Evolutionary conservation across 108 stramenopile species (phyloP), one percentile per base, ranked within the genome.

Genomic region (Discostella stelligeroides): DNA sequence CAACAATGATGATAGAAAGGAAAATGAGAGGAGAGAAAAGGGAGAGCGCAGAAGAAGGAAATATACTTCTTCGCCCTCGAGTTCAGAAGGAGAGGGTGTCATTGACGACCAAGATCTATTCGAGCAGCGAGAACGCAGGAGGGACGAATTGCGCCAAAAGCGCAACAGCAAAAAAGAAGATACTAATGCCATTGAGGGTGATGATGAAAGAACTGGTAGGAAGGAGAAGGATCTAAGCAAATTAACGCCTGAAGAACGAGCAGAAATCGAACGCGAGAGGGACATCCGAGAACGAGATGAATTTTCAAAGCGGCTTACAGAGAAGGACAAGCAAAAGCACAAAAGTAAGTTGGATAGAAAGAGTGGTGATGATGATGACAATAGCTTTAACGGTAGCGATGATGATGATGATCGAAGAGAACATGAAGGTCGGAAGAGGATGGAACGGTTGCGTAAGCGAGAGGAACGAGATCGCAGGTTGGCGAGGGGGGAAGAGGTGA

Each of bases 241-340:
- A 15, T 73, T 91, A 68, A 91, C 85, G 7, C 59, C 61, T 18
- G 77, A 88, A 57, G 85, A 95, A 72, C 84, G 84, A 38, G 84
- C 80, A 17, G 86, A 84, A 65, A 57, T 90, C 40, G 88, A 95
- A 58, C 88, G 90, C 13, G 88, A 94, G 82, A 75, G 64, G 45
- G 98, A 98, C 72, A 59, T 87, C 7, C 76, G 82, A 41, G 98
- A 97, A 75, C 82, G 98, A 25, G 96, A 98, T 77, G 98, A 93
- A 55, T 94, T 98, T 68, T 96, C 92, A 8, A 71, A 92, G 58
- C 86, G 96, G 10, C 85, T 97, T 82, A 25, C 86, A 43, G 87
- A 92, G 29, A 82, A 83, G 71, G 96, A 98, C 68, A 76, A 97
- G 63, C 56, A 51, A 14, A 91, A 92, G 42, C 84, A 84, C 2